Base-by-base conservation (phyloP, 768 basidiomycete species). In the Lentinula detonsa region DNA sequence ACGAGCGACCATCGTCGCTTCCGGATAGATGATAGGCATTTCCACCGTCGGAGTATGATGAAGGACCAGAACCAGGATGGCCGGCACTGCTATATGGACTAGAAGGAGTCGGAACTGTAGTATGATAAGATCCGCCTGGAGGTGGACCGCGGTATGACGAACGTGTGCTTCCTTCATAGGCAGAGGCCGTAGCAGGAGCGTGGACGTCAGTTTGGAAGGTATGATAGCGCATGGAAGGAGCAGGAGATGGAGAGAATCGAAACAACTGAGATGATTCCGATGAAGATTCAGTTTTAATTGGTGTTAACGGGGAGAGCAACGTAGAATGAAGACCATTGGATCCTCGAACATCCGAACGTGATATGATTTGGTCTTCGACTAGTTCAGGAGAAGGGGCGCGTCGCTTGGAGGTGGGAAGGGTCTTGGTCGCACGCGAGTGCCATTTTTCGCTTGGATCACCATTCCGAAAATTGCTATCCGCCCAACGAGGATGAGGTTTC, bases 401-500 rank as follows among this genome's bases (percentile, higher is more conserved):
- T 60, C 74, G 73, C 69, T 81, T 80, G 37, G 74, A 68, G 48
- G 81, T 69, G 7, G 83, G 71, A 11, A 78, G 71, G 67, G 86
- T 87, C 70, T 91, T 89, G 7, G 86, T 82, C 3, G 90, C 89
- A 45, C 90, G 83, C 13, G 90, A 91, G 71, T 92, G 90, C 90
- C 90, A 92, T 69, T 90, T 88, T 75, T 91, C 90, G 65, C 85
- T 85, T 4, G 88, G 84, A 71, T 91, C 90, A 18, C 88, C 88
- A 65, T 91, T 88, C 60, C 88, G 83, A 72, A 89, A 90, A 74
- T 78, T 86, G 68, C 79, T 81, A 65, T 91, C 89, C 9, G 90
- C 89, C 91, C 91, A 93, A 40, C 90, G 86, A 52, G 91, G 91
- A 71, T 93, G 91, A 10, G 91, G 91, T 71, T 93, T 92, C 64